Conservation (phyloP, 768 basidiomycete genomes). For the Cubamyces lactineus region DNA sequence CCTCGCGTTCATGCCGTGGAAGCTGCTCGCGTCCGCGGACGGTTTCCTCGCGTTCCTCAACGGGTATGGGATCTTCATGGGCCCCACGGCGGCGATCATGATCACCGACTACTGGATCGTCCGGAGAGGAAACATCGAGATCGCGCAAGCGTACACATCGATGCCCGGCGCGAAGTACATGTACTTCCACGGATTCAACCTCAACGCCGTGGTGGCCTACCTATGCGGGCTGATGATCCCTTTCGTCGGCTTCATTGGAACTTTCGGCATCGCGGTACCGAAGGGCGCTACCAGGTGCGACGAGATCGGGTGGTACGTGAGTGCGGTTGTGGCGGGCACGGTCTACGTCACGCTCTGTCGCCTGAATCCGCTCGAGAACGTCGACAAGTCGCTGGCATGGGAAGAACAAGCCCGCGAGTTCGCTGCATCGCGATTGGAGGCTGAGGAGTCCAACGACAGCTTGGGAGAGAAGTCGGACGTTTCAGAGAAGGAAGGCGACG, state of each 20-base stretch:
- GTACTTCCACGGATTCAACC: slow-evolving; percentile 27
- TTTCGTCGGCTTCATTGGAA: slow-evolving; percentile 25
- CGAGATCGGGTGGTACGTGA: slow-evolving; percentile 26
- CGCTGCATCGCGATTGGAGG: not conserved
- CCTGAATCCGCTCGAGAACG: slow-evolving; percentile 14
- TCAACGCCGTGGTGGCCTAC: slow-evolving; percentile 24
- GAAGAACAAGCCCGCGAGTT: slow-evolving; percentile 21
- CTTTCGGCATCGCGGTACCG: slow-evolving; percentile 24
- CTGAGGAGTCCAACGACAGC: not conserved
- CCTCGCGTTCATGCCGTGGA: slow-evolving; percentile 27
- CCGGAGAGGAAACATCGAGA: slow-evolving; percentile 21
- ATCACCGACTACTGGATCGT: slow-evolving; percentile 29
- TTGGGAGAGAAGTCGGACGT: not conserved
- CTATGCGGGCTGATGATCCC: slow-evolving; percentile 25
- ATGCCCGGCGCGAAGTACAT: slow-evolving; percentile 20
- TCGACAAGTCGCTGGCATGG: slow-evolving; percentile 15
- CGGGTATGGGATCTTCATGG: slow-evolving; percentile 29
- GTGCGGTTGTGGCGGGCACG: slow-evolving; percentile 18
- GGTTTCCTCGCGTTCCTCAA: slow-evolving; percentile 29
- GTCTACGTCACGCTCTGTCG: slow-evolving; percentile 22
- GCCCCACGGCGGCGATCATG: slow-evolving; percentile 27
- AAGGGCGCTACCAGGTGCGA: slow-evolving; percentile 16
- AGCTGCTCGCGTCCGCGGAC: slow-evolving; percentile 25
- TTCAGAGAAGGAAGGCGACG: not conserved
- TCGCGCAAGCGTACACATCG: slow-evolving; percentile 23